Percentiles rank a stretch among this genome's conserved stretches.
These are phyloP conservation scores for Apiospora arundinis DNA, from an alignment of 2,329 filamentous ascomycete species.

Conservation along the genomic window DNA sequence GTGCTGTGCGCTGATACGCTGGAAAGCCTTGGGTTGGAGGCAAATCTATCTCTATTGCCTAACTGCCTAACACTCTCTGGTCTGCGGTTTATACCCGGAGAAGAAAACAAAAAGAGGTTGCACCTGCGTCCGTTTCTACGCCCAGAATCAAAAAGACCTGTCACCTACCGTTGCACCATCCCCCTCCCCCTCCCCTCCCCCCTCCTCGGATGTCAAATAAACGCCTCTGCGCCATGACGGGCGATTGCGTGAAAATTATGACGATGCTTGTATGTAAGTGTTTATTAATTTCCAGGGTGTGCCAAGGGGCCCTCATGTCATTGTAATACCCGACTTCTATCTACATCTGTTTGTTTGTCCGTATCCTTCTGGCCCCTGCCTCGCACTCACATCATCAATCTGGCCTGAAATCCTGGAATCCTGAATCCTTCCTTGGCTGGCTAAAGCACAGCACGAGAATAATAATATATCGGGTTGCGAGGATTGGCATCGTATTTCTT, in stretches of 20 bases:
- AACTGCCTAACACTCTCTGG: not conserved
- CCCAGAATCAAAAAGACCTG: conserved; percentile 6
- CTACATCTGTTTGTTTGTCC: no score
- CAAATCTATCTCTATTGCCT: no score
- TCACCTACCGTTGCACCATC: not conserved
- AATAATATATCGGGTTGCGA: not conserved
- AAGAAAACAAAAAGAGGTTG: not conserved
- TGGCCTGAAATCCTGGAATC: not conserved
- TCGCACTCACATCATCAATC: not conserved
- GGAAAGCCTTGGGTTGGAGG: no score
- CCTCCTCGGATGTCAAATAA: not conserved
- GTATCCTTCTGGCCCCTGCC: not conserved
- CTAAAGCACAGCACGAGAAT: not conserved
- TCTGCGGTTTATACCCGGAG: not conserved
- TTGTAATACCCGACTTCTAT: not conserved
- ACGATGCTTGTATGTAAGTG: conserved; percentile 7
- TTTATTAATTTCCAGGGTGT: not conserved
- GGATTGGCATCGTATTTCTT: not conserved
- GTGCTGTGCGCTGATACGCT: no score
- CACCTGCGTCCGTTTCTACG: not conserved
- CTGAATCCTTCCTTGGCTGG: conserved; percentile 1
- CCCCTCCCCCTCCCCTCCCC: not conserved
- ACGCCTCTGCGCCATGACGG: conserved; percentile 1
- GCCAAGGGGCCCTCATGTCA: not conserved
- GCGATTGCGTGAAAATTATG: conserved; percentile 11